These are phyloP conservation scores for Phytophthora boehmeriae DNA, from an alignment of 352 stramenopile genomes.

Conservation along the genomic window DNA sequence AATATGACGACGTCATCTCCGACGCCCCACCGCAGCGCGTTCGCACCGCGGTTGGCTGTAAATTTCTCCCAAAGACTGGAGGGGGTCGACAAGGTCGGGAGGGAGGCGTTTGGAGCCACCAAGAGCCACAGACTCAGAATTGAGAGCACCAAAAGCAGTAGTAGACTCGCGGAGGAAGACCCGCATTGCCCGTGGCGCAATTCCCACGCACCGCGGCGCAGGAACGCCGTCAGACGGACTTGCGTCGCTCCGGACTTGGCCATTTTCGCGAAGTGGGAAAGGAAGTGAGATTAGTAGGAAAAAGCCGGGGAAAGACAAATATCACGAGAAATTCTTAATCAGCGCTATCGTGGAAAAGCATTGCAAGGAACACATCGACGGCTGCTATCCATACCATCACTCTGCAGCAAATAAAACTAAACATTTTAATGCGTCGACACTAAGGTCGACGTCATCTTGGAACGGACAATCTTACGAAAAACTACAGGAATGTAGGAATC, in stretches of 20 bases:
- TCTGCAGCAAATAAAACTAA: too few relatives aligned
- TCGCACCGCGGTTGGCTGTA: conserved; percentile 14
- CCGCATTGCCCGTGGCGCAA: conserved; percentile 24
- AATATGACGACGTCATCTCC: conserved; percentile 28
- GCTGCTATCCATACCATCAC: too few relatives aligned
- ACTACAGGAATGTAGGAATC: not conserved
- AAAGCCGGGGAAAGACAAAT: not conserved
- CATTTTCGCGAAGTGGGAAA: conserved; percentile 4
- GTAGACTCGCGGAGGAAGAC: conserved; percentile 1
- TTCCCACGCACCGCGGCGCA: conserved; percentile 32
- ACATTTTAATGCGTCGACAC: not conserved
- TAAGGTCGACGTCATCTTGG: not conserved
- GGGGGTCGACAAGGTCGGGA: conserved; percentile 3
- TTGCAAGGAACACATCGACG: too few relatives aligned
- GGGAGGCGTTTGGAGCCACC: conserved; percentile 2
- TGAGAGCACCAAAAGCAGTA: conserved; percentile 19
- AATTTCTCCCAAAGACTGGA: conserved; percentile 14
- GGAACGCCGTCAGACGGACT: conserved; percentile 23
- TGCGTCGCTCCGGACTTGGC: conserved; percentile 14
- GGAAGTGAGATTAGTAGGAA: not conserved
- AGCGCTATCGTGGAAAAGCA: too few relatives aligned
- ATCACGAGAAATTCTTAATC: too few relatives aligned
- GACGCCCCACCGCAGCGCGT: conserved; percentile 30
- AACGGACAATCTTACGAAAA: not conserved
- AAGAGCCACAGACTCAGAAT: conserved; percentile 21